Evolutionary conservation across 1,139 yeast species (phyloP).

Genomic region (Kluyveromyces marxianus): DNA sequence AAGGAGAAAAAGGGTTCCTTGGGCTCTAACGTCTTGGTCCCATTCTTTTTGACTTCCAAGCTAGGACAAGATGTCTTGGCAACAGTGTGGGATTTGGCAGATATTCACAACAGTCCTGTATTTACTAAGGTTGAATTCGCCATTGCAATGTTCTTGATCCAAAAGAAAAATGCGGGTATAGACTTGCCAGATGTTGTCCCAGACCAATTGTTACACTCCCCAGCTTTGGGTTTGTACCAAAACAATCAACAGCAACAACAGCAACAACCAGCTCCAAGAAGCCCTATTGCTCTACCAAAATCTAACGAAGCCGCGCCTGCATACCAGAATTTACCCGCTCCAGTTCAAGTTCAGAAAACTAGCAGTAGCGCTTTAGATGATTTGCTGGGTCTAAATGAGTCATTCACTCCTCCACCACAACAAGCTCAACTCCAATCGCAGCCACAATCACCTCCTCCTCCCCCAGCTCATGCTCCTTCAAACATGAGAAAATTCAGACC

Average conservation of each 20-base stretch:
- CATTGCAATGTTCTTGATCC: slow-evolving; percentile 88
- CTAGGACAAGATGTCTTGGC: slow-evolving; percentile 82
- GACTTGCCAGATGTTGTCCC: slow-evolving; percentile 69
- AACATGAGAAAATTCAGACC: slow-evolving; percentile 35
- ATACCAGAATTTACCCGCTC: slow-evolving; percentile 13
- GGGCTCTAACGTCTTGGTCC: slow-evolving; percentile 76
- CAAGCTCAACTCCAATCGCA: background rate
- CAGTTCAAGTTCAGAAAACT: slow-evolving; percentile 22
- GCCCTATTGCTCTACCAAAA: slow-evolving; percentile 26
- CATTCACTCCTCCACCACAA: slow-evolving; percentile 31
- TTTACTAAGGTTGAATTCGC: slow-evolving; percentile 80
- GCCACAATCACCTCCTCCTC: slow-evolving; percentile 30
- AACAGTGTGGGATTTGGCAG: slow-evolving; percentile 89
- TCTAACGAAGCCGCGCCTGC: slow-evolving; percentile 32
- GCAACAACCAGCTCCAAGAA: slow-evolving; percentile 15
- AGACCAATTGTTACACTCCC: slow-evolving; percentile 39
- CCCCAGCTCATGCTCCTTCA: slow-evolving; percentile 25
- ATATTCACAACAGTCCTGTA: slow-evolving; percentile 77
- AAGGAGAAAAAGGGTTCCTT: slow-evolving; percentile 54
- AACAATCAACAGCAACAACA: slow-evolving; percentile 12
- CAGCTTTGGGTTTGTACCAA: slow-evolving; percentile 26
- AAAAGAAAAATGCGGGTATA: slow-evolving; percentile 70
- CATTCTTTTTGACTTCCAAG: slow-evolving; percentile 81
- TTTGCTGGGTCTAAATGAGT: slow-evolving; percentile 50
- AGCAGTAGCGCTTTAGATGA: slow-evolving; percentile 60